Conservation (phyloP, 192 early-diverging fungal species). For the Entophlyctis helioformis region DNA sequence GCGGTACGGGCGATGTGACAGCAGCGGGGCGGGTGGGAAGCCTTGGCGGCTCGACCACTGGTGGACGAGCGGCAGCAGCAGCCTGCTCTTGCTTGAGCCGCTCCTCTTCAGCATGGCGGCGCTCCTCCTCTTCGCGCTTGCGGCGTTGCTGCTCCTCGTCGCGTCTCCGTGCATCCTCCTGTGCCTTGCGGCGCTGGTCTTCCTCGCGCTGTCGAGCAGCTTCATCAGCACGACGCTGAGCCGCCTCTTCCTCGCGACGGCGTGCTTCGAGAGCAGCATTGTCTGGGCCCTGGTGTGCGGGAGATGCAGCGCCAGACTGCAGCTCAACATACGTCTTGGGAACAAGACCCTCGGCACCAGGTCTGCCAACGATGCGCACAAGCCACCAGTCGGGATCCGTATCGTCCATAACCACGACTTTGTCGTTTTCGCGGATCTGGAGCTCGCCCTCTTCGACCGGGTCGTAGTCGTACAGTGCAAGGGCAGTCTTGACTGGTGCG, state of each 20-base stretch:
- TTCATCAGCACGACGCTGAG: too few relatives aligned
- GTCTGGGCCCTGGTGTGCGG: too few relatives aligned
- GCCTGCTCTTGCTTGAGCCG: constrained; percentile 2
- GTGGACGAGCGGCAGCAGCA: background rate
- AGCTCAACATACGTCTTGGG: constrained; percentile 85
- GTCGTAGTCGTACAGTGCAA: constrained; percentile 84
- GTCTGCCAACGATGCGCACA: constrained; percentile 55
- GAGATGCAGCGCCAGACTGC: too few relatives aligned
- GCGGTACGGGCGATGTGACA: background rate
- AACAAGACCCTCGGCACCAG: constrained; percentile 67
- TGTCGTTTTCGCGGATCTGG: constrained; percentile 71
- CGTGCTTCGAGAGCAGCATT: too few relatives aligned
- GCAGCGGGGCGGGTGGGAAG: background rate
- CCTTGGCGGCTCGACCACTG: background rate
- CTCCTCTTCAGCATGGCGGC: too few relatives aligned
- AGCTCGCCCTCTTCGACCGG: constrained; percentile 78
- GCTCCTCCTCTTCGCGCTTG: too few relatives aligned
- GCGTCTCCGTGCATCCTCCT: too few relatives aligned
- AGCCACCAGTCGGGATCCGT: constrained; percentile 88
- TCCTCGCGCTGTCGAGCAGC: too few relatives aligned
- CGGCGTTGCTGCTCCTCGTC: too few relatives aligned
- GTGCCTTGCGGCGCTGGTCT: too few relatives aligned
- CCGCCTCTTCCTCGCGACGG: too few relatives aligned
- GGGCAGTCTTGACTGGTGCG: constrained; percentile 23
- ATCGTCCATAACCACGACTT: constrained; percentile 74